Base-by-base conservation (phyloP, 306 rosid species). In the Notholithocarpus densiflorus region DNA sequence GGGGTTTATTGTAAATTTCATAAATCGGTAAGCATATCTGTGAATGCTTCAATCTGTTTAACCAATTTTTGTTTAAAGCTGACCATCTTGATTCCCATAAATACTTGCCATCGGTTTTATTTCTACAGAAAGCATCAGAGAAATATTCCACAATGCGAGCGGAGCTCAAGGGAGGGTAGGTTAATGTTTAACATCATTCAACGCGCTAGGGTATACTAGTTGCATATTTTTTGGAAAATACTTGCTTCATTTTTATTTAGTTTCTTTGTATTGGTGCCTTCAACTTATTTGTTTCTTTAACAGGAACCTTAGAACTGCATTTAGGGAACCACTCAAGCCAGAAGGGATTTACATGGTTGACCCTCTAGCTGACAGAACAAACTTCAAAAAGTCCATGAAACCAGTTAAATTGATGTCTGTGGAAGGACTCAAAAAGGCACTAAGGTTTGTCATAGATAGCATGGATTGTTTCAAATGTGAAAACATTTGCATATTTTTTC, bases 161-260 rank as follows among this genome's bases (percentile, higher is more conserved):
- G 71, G 98, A 91, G 83, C 98, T 95, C 81, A 91, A 89, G 75
- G 98, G 98, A 86, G 98, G 98, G 98, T 90, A 79, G 21, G 92
- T 72, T 53, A 82, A 79, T 80, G 74, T 64, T 66, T 74, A 13
- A 13, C 24, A 61, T 31, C 45, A 76, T 53, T 75, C 59, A 45
- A 19, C 37, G 34, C 2, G 12, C 24, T 52, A 62, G 60, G 59
- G 23, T 34, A 43, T 78, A 55, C 71, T 56, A 27, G 51, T 80
- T 69, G 55, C 57, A 71, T 56, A 15, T 26, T 59, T 26, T 56
- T 52, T 27, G 57, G 21, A 27, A 75, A 26, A 62, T 56, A 23
- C 76, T 78, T 71, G 72, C 40, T 60, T 76, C 23, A 64, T 75
- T 77, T 70, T 31, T 66, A 37, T 74, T 72, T 60, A 34, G 56